A percentile compares a stretch with the other conserved stretches of the same genome.
phyloP scores from a whole-genome alignment of 164 flowering plant genomes.

The Chimonanthus salicifolius region DNA sequence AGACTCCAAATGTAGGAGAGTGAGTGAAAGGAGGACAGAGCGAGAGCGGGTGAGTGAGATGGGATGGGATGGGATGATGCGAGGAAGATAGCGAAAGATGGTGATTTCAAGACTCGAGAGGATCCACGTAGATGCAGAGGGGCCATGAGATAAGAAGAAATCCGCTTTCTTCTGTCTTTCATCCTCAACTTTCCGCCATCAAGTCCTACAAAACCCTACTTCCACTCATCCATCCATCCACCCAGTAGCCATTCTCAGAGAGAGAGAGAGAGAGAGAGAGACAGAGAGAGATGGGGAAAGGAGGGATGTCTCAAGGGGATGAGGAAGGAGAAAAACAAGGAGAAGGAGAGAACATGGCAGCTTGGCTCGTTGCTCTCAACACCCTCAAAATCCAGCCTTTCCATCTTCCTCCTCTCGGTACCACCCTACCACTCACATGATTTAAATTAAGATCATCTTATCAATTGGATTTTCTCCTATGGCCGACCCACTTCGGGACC shows the following conservation, averaged over 20 bases:
- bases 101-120: no score
- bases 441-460: not conserved
- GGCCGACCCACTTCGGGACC: not conserved
- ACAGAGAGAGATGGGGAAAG: slow-evolving; percentile 4
- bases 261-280: not conserved
- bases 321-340: slow-evolving; percentile 50
- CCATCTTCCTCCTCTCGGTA: slow-evolving; percentile 82
- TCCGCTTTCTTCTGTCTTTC: not conserved
- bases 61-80: no score
- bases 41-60: no score
- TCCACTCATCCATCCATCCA: not conserved
- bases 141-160: no score
- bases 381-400: slow-evolving; percentile 83
- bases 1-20: no score
- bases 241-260: not conserved
- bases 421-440: not conserved
- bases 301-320: slow-evolving; percentile 22
- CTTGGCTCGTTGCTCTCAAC: slow-evolving; percentile 83
- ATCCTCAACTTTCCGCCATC: not conserved
- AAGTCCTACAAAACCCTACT: not conserved
- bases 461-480: not conserved
- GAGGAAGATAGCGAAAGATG: no score
- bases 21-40: no score
- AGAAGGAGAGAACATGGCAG: slow-evolving; percentile 79
- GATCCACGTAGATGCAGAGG: no score